phyloP scores from a whole-genome alignment of 1,284 basidiomycete species.

The Singerocomus inundabilis region DNA sequence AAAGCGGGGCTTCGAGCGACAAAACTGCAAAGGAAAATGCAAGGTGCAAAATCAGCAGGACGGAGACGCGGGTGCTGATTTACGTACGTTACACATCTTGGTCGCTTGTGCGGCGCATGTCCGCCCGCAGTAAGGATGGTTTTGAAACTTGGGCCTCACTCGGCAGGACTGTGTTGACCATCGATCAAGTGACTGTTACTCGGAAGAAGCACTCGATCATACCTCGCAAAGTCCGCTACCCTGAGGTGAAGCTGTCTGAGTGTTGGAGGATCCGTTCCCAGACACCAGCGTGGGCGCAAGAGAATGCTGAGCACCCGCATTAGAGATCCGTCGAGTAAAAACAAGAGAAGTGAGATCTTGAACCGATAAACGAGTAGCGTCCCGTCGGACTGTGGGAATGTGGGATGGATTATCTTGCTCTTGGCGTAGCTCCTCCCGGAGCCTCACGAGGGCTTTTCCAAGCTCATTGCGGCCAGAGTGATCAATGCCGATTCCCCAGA shows the following conservation, averaged over 20 bases:
- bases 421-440: constrained; percentile 49
- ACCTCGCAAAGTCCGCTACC: constrained; percentile 35
- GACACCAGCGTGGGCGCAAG: background rate
- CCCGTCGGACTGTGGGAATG: constrained; percentile 29
- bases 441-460: constrained; percentile 63
- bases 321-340: constrained; percentile 7
- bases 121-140: constrained; percentile 57
- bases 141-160: constrained; percentile 51
- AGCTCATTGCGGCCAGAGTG: constrained; percentile 64
- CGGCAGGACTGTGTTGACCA: constrained; percentile 47
- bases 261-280: background rate
- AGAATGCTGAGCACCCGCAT: constrained; percentile 4
- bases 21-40: constrained; percentile 20
- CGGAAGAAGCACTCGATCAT: constrained; percentile 2
- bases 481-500: constrained; percentile 67
- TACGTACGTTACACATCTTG: constrained; percentile 31
- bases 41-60: constrained; percentile 1
- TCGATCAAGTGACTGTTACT: constrained; percentile 3
- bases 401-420: constrained; percentile 27
- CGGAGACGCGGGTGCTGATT: background rate
- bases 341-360: constrained; percentile 32
- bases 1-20: constrained; percentile 32
- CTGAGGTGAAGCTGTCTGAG: constrained; percentile 7
- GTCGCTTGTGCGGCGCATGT: constrained; percentile 53
- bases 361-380: constrained; percentile 32